Base-by-base conservation (phyloP, 2,329 filamentous ascomycete genomes). In the Ophiostoma pallidulum region DNA sequence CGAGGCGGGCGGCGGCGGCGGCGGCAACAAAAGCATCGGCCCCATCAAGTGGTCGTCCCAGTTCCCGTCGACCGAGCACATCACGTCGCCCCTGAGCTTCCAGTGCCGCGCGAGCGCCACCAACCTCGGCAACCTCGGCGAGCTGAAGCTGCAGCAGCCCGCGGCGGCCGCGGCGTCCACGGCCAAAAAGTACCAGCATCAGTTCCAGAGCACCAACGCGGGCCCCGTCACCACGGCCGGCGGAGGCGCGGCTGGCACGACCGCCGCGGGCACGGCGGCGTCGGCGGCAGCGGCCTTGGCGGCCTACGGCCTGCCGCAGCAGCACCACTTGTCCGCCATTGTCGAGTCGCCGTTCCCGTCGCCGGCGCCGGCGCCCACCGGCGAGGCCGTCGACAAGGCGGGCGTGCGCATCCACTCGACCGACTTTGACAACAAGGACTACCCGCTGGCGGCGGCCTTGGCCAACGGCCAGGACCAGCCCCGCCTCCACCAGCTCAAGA, bases 281-380 rank as follows among this genome's bases (percentile, higher is more conserved):
- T n/a, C n/a, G n/a, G n/a, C n/a, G n/a, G n/a, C 8, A 44, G 14
- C 16, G 19, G 36, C 8, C 16, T 24, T 3, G 37, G 36, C 16
- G 28, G 16, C 4, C 28, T n/a, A n/a, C n/a, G n/a, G n/a, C n/a
- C n/a, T n/a, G 26, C 18, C 32, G 37, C 20, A 41, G 37, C 37
- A 48, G 24, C 24, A 24, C 20, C 37, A 20, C 22, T n/a, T 50
- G 36, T 33, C 51, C 14, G 42, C 51, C 41, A 53, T 51, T 33
- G 52, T 53, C 22, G 59, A 61, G 33, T 62, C 58, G 31, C 57
- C 56, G 36, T 54, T 42, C 37, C 38, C 45, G 8, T 51, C 56
- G 10, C 44, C 48, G n/a, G 35, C 39, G 7, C 19, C 31, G 7
- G 24, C 8, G 20, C 9, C 14, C 14, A 24, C 35, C 8, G 33